These are phyloP conservation scores for Nakazawaea wickerhamii DNA, from an alignment of 805 yeast genomes.

Conservation along the genomic window DNA sequence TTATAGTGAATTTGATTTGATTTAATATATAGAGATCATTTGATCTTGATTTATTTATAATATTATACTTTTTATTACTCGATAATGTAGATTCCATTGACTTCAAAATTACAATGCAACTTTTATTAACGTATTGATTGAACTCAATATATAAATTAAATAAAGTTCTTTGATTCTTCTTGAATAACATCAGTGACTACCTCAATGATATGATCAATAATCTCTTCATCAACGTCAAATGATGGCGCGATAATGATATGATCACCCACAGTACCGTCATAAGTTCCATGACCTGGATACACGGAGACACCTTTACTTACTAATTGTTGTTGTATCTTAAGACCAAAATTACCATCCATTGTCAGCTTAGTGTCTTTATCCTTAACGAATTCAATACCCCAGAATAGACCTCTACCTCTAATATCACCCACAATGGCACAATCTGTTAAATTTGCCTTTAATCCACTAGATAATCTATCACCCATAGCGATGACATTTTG, in stretches of 20 bases:
- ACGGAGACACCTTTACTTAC: constrained; percentile 38
- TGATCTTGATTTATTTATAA: too few relatives aligned
- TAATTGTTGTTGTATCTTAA: constrained; percentile 16
- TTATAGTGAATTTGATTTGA: too few relatives aligned
- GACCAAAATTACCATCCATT: constrained; percentile 24
- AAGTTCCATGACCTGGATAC: constrained; percentile 43
- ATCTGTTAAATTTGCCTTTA: constrained; percentile 30
- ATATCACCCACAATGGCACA: constrained; percentile 47
- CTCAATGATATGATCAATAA: constrained; percentile 35
- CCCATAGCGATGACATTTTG: constrained; percentile 41
- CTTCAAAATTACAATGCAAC: too few relatives aligned
- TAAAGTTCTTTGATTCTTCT: background rate
- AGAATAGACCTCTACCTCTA: constrained; percentile 59
- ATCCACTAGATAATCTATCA: constrained; percentile 32
- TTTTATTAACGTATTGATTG: too few relatives aligned
- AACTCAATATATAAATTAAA: too few relatives aligned
- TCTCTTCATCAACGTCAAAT: constrained; percentile 35
- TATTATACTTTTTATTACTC: too few relatives aligned
- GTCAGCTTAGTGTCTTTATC: constrained; percentile 46
- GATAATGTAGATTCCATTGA: too few relatives aligned
- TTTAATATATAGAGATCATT: too few relatives aligned
- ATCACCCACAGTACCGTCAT: constrained; percentile 36
- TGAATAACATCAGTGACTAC: constrained; percentile 20
- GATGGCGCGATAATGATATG: constrained; percentile 45
- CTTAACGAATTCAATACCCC: constrained; percentile 53